Base-by-base conservation (phyloP, 1,139 yeast genomes). In the Blastobotrys proliferans region DNA sequence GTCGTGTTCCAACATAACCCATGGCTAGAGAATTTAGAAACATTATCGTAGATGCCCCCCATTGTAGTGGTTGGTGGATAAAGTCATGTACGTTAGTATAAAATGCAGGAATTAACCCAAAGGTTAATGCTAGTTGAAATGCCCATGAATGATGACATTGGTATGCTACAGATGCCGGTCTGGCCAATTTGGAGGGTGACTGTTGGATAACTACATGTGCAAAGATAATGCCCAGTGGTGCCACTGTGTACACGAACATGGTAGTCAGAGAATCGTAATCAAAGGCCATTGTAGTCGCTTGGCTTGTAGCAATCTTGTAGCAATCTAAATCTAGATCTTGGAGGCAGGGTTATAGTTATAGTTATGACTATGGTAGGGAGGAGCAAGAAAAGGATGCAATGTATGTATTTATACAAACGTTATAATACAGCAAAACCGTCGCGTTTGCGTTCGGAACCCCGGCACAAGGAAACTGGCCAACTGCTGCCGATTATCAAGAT, bases 81-180 rank as follows among this genome's bases (percentile, higher is more conserved):
- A 41, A 26, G 21, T 32, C 35, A 26, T 28, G 17, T 10, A 41
- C 25, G 20, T 38, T 41, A 6, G 9, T n/a, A 25, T 27, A 27
- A 18, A 41, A 32, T 22, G 41, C 41, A 4, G 44, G 40, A 6
- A 37, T 36, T 9, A 41, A 30, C 6, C 44, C 44, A 32, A 41
- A 31, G 19, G 44, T 37, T 28, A 41, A 25, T n/a, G 44, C 40
- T 13, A 41, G 34, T 18, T 41, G 40, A 29, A 41, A 41, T 17
- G 44, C 36, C 44, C 44, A 41, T 14, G 44, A 41, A 33, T 41
- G 44, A 18, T 41, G 44, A 19, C 43, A 40, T 16, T 16, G 6
- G 22, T 40, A 40, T 33, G 38, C 28, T 11, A 33, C 29, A 5
- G 43, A 40, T 10, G 19, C 35, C 5, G 43, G 43, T 11, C 38